A percentile compares a stretch with the other conserved stretches of the same genome.
phyloP scores from a whole-genome alignment of 106 monocot species.

The Hemerocallis citrina region DNA sequence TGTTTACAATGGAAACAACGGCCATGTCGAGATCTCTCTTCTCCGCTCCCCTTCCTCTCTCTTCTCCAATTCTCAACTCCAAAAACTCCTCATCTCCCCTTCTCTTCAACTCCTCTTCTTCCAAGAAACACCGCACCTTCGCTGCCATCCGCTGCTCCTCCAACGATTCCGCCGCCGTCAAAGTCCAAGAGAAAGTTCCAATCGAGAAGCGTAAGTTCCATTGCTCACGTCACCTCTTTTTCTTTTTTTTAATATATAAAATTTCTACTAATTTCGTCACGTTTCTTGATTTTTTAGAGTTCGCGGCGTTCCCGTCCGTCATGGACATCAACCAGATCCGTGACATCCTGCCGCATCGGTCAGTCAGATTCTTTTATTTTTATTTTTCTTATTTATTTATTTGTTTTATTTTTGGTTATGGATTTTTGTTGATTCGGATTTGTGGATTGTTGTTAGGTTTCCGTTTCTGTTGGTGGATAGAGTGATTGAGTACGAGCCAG shows the following conservation, averaged over 20 bases:
- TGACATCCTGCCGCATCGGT: conserved; percentile 85
- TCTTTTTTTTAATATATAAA: not conserved
- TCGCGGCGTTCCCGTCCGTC: conserved; percentile 49
- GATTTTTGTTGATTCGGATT: not conserved
- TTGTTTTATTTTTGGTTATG: not conserved
- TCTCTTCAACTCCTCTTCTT: not conserved
- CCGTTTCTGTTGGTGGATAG: conserved; percentile 96
- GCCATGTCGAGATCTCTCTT: conserved; percentile 13
- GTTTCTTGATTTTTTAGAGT: not conserved
- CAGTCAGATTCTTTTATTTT: conserved; percentile 18
- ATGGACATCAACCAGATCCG: conserved; percentile 94
- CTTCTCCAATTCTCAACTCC: not conserved
- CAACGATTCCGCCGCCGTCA: conserved; percentile 1
- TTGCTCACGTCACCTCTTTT: not conserved
- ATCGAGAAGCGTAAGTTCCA: conserved; percentile 54
- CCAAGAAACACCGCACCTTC: not conserved
- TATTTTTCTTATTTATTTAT: not conserved
- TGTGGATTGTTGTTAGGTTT: conserved; percentile 47
- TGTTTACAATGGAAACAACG: conserved; percentile 4
- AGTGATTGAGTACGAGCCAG: conserved; percentile 86
- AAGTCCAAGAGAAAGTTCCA: conserved; percentile 21
- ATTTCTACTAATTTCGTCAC: not conserved
- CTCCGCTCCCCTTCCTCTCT: conserved; percentile 1
- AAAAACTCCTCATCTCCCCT: not conserved
- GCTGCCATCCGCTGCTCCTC: not conserved